A percentile compares a stretch with the other conserved stretches of the same genome.
Conservation (phyloP, 768 basidiomycete genomes). For the Auricularia auricula-judae region DNA sequence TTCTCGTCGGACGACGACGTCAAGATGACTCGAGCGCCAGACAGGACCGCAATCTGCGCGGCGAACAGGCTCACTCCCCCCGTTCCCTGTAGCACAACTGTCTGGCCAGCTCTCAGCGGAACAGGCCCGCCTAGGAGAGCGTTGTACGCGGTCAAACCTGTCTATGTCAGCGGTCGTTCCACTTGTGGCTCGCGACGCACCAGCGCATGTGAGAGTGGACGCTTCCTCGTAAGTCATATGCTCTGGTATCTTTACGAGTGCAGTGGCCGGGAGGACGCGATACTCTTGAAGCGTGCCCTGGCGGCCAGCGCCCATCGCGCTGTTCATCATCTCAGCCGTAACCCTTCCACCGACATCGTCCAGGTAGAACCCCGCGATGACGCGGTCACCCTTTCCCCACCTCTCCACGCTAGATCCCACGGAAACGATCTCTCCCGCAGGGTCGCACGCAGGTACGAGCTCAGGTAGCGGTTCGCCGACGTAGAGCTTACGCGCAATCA, state of each 20-base stretch:
- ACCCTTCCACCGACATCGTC: not conserved
- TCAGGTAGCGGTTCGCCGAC: not conserved
- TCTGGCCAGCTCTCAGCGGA: conserved; percentile 47
- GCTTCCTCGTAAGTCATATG: conserved; percentile 55
- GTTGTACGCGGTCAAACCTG: conserved; percentile 56
- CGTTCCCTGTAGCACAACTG: conserved; percentile 29
- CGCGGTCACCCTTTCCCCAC: not conserved
- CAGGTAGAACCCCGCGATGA: not conserved
- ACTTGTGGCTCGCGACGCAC: not conserved
- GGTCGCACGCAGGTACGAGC: not conserved
- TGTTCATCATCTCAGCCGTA: not conserved
- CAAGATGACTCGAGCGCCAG: conserved; percentile 53
- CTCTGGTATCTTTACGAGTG: conserved; percentile 39
- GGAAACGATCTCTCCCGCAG: not conserved
- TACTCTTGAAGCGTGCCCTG: not conserved
- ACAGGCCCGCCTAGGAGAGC: conserved; percentile 34
- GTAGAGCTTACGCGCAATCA: not conserved
- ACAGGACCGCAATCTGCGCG: conserved; percentile 48
- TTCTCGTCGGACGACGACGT: conserved; percentile 63
- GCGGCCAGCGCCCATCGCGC: not conserved
- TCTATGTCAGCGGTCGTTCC: conserved; percentile 24
- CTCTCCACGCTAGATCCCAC: not conserved
- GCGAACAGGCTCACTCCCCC: conserved; percentile 24
- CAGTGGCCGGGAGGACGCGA: not conserved
- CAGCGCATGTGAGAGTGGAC: conserved; percentile 45